Evolutionary conservation across 192 early-diverging fungal species (phyloP), one percentile per base, ranked within the genome.

Genomic region (Coemansia guatemalensis): DNA sequence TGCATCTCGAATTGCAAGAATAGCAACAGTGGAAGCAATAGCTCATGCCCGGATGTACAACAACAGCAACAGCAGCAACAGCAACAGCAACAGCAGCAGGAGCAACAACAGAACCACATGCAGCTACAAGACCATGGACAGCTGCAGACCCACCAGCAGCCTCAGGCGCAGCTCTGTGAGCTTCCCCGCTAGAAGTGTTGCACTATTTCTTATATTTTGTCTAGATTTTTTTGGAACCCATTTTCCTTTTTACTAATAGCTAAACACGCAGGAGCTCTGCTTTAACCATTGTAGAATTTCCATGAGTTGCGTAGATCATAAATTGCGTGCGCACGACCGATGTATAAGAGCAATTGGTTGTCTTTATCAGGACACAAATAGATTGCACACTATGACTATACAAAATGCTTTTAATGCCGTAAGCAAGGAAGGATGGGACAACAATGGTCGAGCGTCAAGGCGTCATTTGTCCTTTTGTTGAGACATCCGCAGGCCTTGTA

Each of bases 81-180:
- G 61, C 44, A 53, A 53, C 66, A 73, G 50, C 62, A n/a, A 21
- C 67, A 67, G 21, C 44, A 65, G 53, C 70, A 66, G 22, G 30
- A 52, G 33, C 58, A 60, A 58, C 53, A 54, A 44, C 66, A 73
- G 50, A 29, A 35, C 6, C 64, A 67, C 20, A 12, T 69, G 7
- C 74, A 75, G 61, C 44, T 64, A 23, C 70, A 69, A 25, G 49
- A 48, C 22, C 68, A 69, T 18, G 25, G 54, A 8, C 68, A 71
- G 44, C 57, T 65, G 11, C 76, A 73, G 29, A 55, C 69, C 11
- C 75, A 78, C 56, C 69, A 71, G 62, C 75, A 78, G 39, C 74
- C 66, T 27, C 59, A 67, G 53, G 71, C 64, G 54, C 77, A 80
- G 68, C 78, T 80, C 68, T 80, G 78, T 33, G 78, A 80, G 78